Evolutionary conservation across 2,329 filamentous ascomycete species (phyloP).

Genomic region (Paradendryphiella salina): DNA sequence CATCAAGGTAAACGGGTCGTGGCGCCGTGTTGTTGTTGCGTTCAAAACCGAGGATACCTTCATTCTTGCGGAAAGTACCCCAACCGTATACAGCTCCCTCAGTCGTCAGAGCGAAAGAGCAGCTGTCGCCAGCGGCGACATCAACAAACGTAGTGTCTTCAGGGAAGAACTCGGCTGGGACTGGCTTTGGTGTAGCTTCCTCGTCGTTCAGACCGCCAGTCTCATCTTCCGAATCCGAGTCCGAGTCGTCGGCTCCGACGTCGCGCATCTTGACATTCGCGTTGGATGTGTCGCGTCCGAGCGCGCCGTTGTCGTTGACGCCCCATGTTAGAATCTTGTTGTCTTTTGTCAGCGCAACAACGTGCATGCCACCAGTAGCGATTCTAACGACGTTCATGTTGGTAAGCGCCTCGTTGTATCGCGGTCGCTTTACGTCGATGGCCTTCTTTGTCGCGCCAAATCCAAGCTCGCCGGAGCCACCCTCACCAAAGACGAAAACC

Average conservation of each 20-base stretch:
- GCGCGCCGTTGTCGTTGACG: slow-evolving; percentile 81
- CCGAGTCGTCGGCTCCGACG: slow-evolving; percentile 55
- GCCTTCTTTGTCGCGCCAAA: slow-evolving; percentile 68
- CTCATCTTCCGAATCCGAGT: slow-evolving; percentile 53
- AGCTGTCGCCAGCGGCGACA: slow-evolving; percentile 72
- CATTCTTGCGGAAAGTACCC: slow-evolving; percentile 76
- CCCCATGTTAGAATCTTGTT: slow-evolving; percentile 86
- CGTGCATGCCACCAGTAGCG: slow-evolving; percentile 82
- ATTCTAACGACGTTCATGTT: slow-evolving; percentile 72
- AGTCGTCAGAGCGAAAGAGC: slow-evolving; percentile 74
- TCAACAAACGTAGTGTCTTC: slow-evolving; percentile 66
- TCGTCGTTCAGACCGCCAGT: slow-evolving; percentile 71
- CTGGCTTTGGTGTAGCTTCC: slow-evolving; percentile 67
- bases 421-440: slow-evolving; percentile 75
- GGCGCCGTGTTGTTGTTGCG: slow-evolving; percentile 47
- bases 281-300: slow-evolving; percentile 73
- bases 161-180: slow-evolving; percentile 61
- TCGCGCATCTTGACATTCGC: slow-evolving; percentile 62
- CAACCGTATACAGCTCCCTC: slow-evolving; percentile 79
- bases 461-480: slow-evolving; percentile 78
- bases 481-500: slow-evolving; percentile 80
- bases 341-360: slow-evolving; percentile 73
- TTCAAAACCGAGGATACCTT: slow-evolving; percentile 68
- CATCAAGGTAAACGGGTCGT: slow-evolving; percentile 60
- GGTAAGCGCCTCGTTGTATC: slow-evolving; percentile 65